Evolutionary conservation across 257 asterid genomes (phyloP).

Genomic region (Przewalskia tangutica): DNA sequence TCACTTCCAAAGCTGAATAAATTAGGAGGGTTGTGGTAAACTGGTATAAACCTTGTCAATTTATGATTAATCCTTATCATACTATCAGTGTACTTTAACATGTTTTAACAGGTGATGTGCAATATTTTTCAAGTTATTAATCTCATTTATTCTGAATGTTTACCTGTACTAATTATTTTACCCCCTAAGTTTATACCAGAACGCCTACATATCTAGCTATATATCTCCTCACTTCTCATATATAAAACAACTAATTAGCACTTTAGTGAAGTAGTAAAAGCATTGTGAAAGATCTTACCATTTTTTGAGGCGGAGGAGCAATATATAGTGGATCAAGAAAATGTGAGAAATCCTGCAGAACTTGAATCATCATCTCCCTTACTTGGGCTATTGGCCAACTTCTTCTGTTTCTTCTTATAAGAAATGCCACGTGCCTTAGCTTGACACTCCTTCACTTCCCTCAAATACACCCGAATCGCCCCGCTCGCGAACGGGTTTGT

Average conservation of each 20-base stretch:
- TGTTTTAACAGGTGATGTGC: background rate
- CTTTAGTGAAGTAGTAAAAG: background rate
- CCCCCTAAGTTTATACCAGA: too few species aligned
- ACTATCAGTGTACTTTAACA: background rate
- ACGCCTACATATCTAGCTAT: too few species aligned
- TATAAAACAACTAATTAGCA: background rate
- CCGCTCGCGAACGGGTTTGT: conserved; percentile 6
- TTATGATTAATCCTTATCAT: background rate
- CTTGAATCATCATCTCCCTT: background rate
- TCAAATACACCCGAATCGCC: background rate
- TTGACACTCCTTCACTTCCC: conserved; percentile 15
- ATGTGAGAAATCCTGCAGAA: background rate
- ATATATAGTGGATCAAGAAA: background rate
- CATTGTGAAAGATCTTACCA: background rate
- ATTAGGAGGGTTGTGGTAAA: too few species aligned
- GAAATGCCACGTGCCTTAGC: conserved; percentile 12
- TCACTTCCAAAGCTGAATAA: too few species aligned
- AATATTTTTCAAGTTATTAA: background rate
- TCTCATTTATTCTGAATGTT: too few species aligned
- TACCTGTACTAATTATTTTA: too few species aligned
- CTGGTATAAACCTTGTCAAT: too few species aligned
- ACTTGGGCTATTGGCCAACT: background rate
- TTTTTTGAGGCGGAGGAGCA: background rate
- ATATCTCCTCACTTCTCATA: too few species aligned
- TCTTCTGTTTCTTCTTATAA: conserved; percentile 12